These are phyloP conservation scores for Chalciporus piperatus DNA, from an alignment of 768 basidiomycete genomes.

Conservation along the genomic window DNA sequence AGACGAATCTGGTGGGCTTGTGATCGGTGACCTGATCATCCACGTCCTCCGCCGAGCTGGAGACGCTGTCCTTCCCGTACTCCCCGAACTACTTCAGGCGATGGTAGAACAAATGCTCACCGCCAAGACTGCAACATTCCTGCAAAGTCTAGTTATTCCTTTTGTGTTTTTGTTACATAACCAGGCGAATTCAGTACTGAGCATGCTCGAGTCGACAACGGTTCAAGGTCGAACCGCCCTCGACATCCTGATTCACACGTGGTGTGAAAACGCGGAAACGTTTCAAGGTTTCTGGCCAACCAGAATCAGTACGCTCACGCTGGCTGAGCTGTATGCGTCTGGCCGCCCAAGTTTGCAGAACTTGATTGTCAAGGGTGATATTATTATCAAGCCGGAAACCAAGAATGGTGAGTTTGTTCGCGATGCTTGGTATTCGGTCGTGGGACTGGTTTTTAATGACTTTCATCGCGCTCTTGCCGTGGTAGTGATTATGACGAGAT, in stretches of 20 bases:
- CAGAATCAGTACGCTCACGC: conserved; percentile 78
- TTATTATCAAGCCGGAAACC: conserved; percentile 79
- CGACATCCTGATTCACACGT: conserved; percentile 86
- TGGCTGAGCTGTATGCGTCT: conserved; percentile 69
- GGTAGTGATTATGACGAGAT: conserved; percentile 95
- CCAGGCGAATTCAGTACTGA: conserved; percentile 76
- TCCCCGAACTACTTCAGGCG: conserved; percentile 83
- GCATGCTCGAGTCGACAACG: conserved; percentile 67
- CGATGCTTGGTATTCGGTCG: conserved; percentile 5
- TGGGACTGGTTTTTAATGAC: conserved; percentile 12
- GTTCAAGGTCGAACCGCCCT: conserved; percentile 64
- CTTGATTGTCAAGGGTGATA: conserved; percentile 85
- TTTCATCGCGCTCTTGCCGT: conserved; percentile 22
- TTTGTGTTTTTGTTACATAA: conserved; percentile 92
- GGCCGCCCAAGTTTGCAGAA: conserved; percentile 64
- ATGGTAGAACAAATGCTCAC: conserved; percentile 78
- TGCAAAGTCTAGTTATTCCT: conserved; percentile 89
- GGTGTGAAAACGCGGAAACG: conserved; percentile 93
- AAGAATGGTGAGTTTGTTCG: conserved; percentile 63
- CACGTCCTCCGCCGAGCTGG: conserved; percentile 86
- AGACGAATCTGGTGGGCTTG: conserved; percentile 90
- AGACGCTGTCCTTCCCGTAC: conserved; percentile 73
- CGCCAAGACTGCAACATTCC: conserved; percentile 88
- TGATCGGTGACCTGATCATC: conserved; percentile 93
- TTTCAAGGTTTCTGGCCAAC: conserved; percentile 96